Evolutionary conservation across 768 basidiomycete species (phyloP).

Genomic region (Mycena leptocephala): DNA sequence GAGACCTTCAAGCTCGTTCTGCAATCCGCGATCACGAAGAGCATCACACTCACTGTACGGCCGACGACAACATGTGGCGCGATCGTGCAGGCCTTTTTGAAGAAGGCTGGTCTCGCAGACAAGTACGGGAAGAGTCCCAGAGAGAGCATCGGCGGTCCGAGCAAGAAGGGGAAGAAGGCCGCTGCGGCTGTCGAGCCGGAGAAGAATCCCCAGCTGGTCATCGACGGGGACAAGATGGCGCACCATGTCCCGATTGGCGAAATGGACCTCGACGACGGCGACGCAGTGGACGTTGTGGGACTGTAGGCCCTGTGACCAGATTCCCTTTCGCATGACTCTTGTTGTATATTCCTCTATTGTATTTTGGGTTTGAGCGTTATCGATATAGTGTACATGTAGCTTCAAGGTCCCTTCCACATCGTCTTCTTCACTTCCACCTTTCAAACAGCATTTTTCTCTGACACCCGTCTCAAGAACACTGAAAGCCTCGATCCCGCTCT

Average conservation of each 20-base stretch:
- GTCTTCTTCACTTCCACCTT: background rate
- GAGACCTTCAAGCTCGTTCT: slow-evolving; percentile 79
- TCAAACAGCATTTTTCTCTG: background rate
- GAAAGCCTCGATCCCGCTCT: background rate
- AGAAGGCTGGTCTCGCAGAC: slow-evolving; percentile 73
- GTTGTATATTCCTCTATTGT: background rate
- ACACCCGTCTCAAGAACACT: background rate
- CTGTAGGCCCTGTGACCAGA: slow-evolving; percentile 48
- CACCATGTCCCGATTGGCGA: slow-evolving; percentile 74
- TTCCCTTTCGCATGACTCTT: background rate
- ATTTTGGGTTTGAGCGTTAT: background rate
- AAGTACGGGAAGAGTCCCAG: slow-evolving; percentile 55
- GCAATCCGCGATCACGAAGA: slow-evolving; percentile 70
- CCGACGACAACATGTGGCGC: slow-evolving; percentile 84
- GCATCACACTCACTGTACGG: slow-evolving; percentile 79
- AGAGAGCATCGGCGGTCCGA: slow-evolving; percentile 39
- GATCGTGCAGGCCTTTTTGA: slow-evolving; percentile 84
- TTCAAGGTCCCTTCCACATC: background rate
- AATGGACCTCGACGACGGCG: slow-evolving; percentile 85
- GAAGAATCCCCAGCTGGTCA: slow-evolving; percentile 66
- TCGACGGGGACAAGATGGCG: slow-evolving; percentile 85
- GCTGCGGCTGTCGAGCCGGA: slow-evolving; percentile 36
- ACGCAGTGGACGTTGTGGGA: slow-evolving; percentile 83
- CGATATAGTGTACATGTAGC: background rate
- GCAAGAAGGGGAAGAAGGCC: slow-evolving; percentile 44